A percentile compares a stretch with the other conserved stretches of the same genome.
Conservation (phyloP, 2,329 filamentous ascomycete species). For the Botrytis fragariae region DNA sequence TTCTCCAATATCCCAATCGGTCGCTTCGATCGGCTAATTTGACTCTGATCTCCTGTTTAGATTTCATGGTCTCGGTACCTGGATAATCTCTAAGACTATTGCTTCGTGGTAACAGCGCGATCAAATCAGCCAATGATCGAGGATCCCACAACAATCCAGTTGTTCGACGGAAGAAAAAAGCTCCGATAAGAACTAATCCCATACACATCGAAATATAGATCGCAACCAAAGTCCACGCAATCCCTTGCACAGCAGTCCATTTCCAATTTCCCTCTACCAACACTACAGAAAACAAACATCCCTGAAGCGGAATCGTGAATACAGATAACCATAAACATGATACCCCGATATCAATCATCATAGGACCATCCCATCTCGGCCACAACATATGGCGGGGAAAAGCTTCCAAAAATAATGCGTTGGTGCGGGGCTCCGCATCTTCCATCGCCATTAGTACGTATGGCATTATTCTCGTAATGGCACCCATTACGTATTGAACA, state of each 20-base stretch:
- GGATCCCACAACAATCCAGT: slow-evolving; percentile 87
- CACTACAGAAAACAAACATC: slow-evolving; percentile 68
- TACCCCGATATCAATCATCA: slow-evolving; percentile 63
- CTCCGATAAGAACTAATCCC: slow-evolving; percentile 55
- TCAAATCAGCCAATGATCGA: slow-evolving; percentile 74
- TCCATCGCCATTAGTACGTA: slow-evolving; percentile 74
- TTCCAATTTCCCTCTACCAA: slow-evolving; percentile 61
- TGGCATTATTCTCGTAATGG: slow-evolving; percentile 74
- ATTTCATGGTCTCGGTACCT: slow-evolving; percentile 60
- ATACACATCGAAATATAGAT: slow-evolving; percentile 68
- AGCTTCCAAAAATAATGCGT: slow-evolving; percentile 63
- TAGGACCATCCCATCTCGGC: slow-evolving; percentile 65
- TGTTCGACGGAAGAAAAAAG: slow-evolving; percentile 62
- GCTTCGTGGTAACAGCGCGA: slow-evolving; percentile 74
- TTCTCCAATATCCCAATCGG: slow-evolving; percentile 83
- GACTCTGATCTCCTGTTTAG: slow-evolving; percentile 51
- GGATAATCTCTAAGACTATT: slow-evolving; percentile 74
- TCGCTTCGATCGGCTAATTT: slow-evolving; percentile 59
- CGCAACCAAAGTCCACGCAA: slow-evolving; percentile 74
- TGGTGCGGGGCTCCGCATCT: slow-evolving; percentile 55
- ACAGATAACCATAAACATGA: slow-evolving; percentile 73
- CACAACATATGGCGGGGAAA: slow-evolving; percentile 64
- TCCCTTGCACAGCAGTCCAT: slow-evolving; percentile 75
- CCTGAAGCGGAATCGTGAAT: slow-evolving; percentile 79
- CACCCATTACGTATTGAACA: slow-evolving; percentile 69